A percentile compares a stretch with the other conserved stretches of the same genome.
Evolutionary conservation across 768 basidiomycete species (phyloP).

Genomic region (Tylopilus felleus): DNA sequence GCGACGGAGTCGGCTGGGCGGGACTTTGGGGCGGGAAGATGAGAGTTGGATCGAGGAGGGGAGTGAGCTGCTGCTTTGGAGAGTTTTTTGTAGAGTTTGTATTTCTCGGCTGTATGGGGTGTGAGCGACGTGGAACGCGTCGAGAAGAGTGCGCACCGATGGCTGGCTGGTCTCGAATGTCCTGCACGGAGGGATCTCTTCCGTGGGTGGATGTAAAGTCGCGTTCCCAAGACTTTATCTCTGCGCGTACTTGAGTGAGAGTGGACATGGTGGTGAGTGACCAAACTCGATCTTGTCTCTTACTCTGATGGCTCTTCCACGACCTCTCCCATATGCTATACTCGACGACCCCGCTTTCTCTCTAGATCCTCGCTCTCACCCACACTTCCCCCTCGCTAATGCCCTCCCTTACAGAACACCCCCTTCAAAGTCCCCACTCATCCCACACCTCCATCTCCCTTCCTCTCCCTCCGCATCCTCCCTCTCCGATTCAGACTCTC

Average conservation of each 20-base stretch:
- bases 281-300: background rate
- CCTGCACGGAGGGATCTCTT: conserved; percentile 61
- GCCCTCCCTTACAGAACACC: conserved; percentile 10
- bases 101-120: conserved; percentile 59
- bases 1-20: conserved; percentile 50
- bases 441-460: conserved; percentile 18
- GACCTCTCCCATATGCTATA: conserved; percentile 15
- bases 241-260: conserved; percentile 46
- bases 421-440: background rate
- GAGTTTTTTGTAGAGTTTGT: conserved; percentile 78
- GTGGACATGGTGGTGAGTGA: conserved; percentile 7
- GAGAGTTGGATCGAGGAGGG: conserved; percentile 29
- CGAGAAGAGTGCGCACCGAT: conserved; percentile 51
- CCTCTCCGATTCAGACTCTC: background rate
- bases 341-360: conserved; percentile 60
- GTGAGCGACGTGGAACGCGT: background rate
- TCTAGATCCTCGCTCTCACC: conserved; percentile 50
- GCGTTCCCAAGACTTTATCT: conserved; percentile 79
- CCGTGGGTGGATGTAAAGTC: conserved; percentile 55
- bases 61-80: conserved; percentile 44
- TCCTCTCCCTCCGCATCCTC: background rate
- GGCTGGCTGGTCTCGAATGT: conserved; percentile 58
- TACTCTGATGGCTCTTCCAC: too few relatives aligned
- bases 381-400: conserved; percentile 31
- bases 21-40: conserved; percentile 42